Evolutionary conservation across 805 yeast species (phyloP), one percentile per base, ranked within the genome.

Genomic region (Ogataea nakhonphanomensis): DNA sequence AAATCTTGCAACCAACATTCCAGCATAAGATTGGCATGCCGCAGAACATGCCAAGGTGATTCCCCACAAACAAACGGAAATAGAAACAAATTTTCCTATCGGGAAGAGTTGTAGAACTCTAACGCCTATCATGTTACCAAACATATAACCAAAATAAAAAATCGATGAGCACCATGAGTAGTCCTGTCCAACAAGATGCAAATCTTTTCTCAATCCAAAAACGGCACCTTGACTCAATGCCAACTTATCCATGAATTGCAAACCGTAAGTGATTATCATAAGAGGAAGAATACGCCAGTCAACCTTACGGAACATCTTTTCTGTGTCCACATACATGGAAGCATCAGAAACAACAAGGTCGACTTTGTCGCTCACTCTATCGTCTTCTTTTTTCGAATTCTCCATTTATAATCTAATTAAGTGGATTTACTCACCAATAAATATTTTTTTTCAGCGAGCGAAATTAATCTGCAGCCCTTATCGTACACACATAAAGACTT

Each of bases 61-160:
- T 15, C 88, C 88, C 89, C 90, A 83, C 0, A 74, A 30, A n/a
- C 78, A 52, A 28, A 81, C 70, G 44, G 72, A 70, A 1, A 58
- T 45, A 8, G 76, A 64, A 3, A 73, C 65, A 4, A 77, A 64
- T 45, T 74, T 76, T 7, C 79, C 73, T 45, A 82, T 67, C 3
- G 81, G 83, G 37, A 78, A 71, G 39, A 65, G 67, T 57, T 83
- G 89, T 20, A 79, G 53, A 1, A 70, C 35, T 34, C 63, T 53
- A 8, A 67, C 57, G 3, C 74, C 69, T 4, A 79, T 76, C 39
- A 73, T 60, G 49, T 77, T 81, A 52, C 78, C 80, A 7, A 64
- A 65, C 35, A 83, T 57, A 54, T 81, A 84, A 3, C 89, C 90
- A 28, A 82, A 59, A 44, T 64, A 67, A 50, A 66, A 66, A 23